These are phyloP conservation scores for Prototheca wickerhamii DNA, from an alignment of 163 green algal genomes.

Conservation along the genomic window DNA sequence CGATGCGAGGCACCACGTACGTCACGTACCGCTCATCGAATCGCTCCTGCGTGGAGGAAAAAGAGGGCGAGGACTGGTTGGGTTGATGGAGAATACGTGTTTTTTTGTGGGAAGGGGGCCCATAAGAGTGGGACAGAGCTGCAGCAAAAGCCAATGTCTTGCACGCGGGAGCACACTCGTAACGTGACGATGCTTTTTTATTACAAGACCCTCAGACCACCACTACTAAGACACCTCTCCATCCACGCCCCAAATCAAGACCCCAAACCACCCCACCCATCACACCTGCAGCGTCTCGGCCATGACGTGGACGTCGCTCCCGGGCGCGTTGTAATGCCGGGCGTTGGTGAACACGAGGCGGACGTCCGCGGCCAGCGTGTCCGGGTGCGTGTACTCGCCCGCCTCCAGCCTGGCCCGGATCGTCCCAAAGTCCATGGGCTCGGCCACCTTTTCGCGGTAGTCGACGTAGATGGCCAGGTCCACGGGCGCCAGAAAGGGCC, in stretches of 20 bases:
- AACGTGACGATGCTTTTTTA: no score
- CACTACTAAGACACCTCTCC: background rate
- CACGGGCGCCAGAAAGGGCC: constrained; percentile 47
- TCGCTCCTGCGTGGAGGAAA: constrained; percentile 40
- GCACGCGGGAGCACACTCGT: no score
- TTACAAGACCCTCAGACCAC: no score
- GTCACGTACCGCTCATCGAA: constrained; percentile 38
- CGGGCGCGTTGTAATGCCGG: constrained; percentile 47
- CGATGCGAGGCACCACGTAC: constrained; percentile 17
- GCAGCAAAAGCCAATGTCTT: no score
- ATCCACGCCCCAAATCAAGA: background rate
- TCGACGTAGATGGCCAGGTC: constrained; percentile 39
- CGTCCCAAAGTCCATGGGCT: constrained; percentile 56
- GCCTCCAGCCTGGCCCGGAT: constrained; percentile 29
- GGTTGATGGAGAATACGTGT: no score
- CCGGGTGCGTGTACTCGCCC: constrained; percentile 33
- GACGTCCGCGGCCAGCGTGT: constrained; percentile 41
- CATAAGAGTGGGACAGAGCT: no score
- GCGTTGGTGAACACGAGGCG: constrained; percentile 59
- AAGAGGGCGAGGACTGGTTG: background rate
- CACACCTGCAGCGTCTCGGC: constrained; percentile 37
- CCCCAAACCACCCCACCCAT: background rate
- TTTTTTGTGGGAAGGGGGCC: no score
- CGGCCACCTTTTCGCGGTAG: constrained; percentile 35
- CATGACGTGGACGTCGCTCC: constrained; percentile 54